phyloP scores from a whole-genome alignment of 169 alveolate genomes.

The Plasmodium gallinaceum region DNA sequence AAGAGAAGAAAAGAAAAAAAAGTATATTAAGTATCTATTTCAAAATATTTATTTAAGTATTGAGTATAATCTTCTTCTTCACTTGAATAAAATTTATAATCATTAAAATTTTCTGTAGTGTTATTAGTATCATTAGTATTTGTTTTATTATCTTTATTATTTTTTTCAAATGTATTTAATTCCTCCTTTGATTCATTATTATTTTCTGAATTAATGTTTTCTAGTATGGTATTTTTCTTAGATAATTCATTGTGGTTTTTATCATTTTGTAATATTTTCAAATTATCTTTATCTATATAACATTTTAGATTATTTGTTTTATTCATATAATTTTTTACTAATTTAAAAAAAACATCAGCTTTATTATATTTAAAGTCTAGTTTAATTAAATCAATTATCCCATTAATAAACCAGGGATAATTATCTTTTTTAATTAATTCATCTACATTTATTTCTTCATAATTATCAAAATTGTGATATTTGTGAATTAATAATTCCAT shows the following conservation, averaged over 20 bases:
- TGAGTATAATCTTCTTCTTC: conserved; percentile 77
- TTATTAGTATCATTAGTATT: neutral
- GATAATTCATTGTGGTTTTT: neutral
- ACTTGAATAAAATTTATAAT: conserved; percentile 39
- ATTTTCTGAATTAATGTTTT: neutral
- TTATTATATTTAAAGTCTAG: conserved; percentile 43
- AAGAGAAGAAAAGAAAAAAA: conserved; percentile 8
- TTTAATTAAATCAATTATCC: conserved; percentile 50
- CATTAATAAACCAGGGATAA: conserved; percentile 76
- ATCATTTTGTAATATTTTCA: neutral
- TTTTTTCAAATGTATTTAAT: neutral
- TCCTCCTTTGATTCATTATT: neutral
- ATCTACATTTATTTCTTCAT: conserved; percentile 20
- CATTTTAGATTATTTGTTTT: neutral
- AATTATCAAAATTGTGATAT: conserved; percentile 24
- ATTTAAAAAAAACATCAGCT: conserved; percentile 27
- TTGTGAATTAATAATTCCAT: conserved; percentile 73
- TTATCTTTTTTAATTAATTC: conserved; percentile 23
- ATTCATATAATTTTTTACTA: conserved; percentile 10
- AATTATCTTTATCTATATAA: neutral
- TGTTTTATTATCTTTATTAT: neutral
- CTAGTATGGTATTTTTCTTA: neutral
- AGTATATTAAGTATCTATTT: conserved; percentile 30
- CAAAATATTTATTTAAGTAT: conserved; percentile 68
- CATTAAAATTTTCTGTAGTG: conserved; percentile 34